Evolutionary conservation across 441 rosid species (phyloP).

Genomic region (Manihot esculenta): DNA sequence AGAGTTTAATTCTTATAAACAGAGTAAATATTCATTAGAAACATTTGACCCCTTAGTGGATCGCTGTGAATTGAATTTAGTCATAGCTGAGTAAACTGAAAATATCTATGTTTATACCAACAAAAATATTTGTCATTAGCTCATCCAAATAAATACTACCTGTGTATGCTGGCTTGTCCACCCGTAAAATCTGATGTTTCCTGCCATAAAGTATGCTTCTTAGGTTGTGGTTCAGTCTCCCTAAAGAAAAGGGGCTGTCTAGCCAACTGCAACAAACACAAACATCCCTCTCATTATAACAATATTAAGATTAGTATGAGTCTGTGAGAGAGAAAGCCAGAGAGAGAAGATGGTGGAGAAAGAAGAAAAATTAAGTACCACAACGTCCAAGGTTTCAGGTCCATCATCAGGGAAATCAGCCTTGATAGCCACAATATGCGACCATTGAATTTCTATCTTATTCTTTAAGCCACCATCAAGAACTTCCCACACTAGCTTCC

Average conservation of each 20-base stretch:
- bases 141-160: constrained; percentile 24
- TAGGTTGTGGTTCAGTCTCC: constrained; percentile 64
- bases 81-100: too few species aligned
- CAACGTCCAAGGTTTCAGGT: constrained; percentile 49
- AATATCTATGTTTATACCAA: too few species aligned
- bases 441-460: constrained; percentile 76
- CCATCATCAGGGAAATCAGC: constrained; percentile 42
- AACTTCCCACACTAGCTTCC: constrained; percentile 69
- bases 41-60: too few species aligned
- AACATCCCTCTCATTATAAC: constrained; percentile 17
- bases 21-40: too few species aligned
- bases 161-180: constrained; percentile 55
- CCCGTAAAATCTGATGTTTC: constrained; percentile 61
- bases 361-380: constrained; percentile 33
- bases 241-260: constrained; percentile 65
- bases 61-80: too few species aligned
- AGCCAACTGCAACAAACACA: constrained; percentile 46
- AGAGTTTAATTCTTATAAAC: too few species aligned
- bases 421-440: constrained; percentile 54
- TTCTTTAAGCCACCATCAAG: constrained; percentile 62
- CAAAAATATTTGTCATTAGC: too few species aligned
- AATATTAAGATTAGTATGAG: not conserved
- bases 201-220: constrained; percentile 69
- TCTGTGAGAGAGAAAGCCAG: too few species aligned
- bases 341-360: too few species aligned